These are phyloP conservation scores for Davidsoniella neocaledoniae DNA, from an alignment of 2,329 filamentous ascomycete species.

Conservation along the genomic window DNA sequence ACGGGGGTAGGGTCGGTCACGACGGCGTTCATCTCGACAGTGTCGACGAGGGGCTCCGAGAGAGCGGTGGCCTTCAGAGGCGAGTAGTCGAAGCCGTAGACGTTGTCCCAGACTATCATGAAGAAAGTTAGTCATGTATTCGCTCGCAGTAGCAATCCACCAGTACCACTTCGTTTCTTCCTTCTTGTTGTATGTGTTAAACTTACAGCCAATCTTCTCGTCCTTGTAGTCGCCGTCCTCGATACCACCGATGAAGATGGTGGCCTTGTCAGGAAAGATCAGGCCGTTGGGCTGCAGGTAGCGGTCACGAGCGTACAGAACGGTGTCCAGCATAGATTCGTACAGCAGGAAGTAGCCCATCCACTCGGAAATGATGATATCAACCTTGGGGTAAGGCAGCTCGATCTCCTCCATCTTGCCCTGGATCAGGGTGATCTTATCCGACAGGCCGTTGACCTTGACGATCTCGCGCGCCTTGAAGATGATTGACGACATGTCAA, in stretches of 20 bases:
- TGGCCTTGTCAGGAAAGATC: constrained; percentile 98
- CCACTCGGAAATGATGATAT: constrained; percentile 99
- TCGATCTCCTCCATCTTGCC: constrained; percentile 99
- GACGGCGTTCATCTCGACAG: constrained; percentile 90
- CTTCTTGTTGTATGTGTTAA: neutral
- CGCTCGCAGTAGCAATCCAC: neutral
- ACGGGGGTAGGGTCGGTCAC: constrained; percentile 80
- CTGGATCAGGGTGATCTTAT: constrained; percentile 94
- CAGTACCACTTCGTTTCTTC: too few relatives aligned
- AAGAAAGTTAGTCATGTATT: constrained; percentile 1
- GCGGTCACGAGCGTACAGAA: constrained; percentile 85
- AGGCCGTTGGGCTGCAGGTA: constrained; percentile 76
- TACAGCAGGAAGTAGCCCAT: constrained; percentile 99
- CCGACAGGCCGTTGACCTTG: constrained; percentile 71
- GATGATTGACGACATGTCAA: constrained; percentile 99
- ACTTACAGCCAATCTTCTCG: constrained; percentile 96
- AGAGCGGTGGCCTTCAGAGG: constrained; percentile 88
- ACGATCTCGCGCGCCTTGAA: constrained; percentile 97
- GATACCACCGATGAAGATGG: constrained; percentile 90
- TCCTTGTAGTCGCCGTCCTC: constrained; percentile 99
- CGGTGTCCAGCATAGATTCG: constrained; percentile 97
- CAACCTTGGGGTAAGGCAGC: constrained; percentile 84
- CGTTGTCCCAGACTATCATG: constrained; percentile 84
- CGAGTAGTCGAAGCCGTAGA: constrained; percentile 94
- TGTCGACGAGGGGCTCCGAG: constrained; percentile 91